Evolutionary conservation across 306 rosid genomes (phyloP).

Genomic region (Vigna reflexopilosa): DNA sequence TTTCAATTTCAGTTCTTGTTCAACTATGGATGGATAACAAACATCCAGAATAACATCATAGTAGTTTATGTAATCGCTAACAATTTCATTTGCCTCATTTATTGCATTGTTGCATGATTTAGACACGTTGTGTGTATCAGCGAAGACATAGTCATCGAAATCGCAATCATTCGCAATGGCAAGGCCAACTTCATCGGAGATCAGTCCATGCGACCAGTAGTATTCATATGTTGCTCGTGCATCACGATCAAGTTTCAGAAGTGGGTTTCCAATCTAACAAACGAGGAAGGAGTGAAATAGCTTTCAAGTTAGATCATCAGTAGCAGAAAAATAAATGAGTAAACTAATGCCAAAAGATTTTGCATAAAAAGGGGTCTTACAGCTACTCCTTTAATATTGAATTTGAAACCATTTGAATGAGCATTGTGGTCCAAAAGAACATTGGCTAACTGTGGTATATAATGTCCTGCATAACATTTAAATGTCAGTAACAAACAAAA

Average conservation of each 20-base stretch:
- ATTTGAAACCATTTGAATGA: constrained; percentile 73
- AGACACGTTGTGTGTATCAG: constrained; percentile 61
- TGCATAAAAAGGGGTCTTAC: constrained; percentile 54
- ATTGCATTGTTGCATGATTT: constrained; percentile 62
- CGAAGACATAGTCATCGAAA: constrained; percentile 63
- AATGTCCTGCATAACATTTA: constrained; percentile 67
- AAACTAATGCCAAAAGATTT: not conserved
- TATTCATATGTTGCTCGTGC: constrained; percentile 71
- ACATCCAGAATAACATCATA: constrained; percentile 90
- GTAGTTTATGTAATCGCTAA: constrained; percentile 65
- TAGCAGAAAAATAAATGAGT: not conserved
- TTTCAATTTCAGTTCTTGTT: constrained; percentile 80
- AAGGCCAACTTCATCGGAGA: constrained; percentile 84
- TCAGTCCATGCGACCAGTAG: constrained; percentile 96
- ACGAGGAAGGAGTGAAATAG: constrained; percentile 17
- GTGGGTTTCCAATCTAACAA: constrained; percentile 90
- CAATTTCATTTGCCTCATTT: constrained; percentile 55
- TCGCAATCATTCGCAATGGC: constrained; percentile 71
- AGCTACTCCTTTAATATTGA: constrained; percentile 89
- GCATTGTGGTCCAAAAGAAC: constrained; percentile 73
- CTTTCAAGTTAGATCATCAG: constrained; percentile 18
- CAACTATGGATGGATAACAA: constrained; percentile 82
- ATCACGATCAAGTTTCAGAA: constrained; percentile 77
- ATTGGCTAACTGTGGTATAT: constrained; percentile 81
- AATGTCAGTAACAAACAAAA: constrained; percentile 17